Percentiles rank a stretch among this genome's conserved stretches.
These are phyloP conservation scores for Lepiota brunneoincarnata DNA, from an alignment of 768 basidiomycete genomes.

Conservation along the genomic window DNA sequence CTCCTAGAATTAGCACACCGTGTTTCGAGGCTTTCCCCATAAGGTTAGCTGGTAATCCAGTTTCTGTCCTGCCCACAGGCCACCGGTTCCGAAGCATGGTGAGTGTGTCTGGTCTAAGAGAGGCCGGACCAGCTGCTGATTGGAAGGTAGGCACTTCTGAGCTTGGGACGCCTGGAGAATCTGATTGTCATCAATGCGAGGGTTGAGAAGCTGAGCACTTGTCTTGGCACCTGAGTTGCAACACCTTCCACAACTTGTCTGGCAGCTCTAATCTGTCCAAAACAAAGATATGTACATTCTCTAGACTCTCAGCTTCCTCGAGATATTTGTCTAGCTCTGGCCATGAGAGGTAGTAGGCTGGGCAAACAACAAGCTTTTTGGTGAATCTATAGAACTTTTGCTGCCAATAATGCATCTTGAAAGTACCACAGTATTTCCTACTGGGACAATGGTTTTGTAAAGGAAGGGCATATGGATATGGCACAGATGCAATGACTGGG, in stretches of 20 bases:
- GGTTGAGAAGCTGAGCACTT: conserved; percentile 16
- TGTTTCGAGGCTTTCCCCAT: no score
- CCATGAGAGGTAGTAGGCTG: conserved; percentile 53
- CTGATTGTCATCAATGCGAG: background rate
- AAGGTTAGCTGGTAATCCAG: no score
- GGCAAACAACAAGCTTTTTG: conserved; percentile 41
- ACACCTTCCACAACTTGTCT: conserved; percentile 37
- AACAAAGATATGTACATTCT: conserved; percentile 41
- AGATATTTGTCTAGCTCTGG: conserved; percentile 39
- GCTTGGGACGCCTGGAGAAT: conserved; percentile 36
- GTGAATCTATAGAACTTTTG: conserved; percentile 37
- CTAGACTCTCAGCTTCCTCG: conserved; percentile 34
- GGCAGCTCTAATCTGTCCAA: conserved; percentile 53
- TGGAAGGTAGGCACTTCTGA: no score
- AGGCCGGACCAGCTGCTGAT: no score
- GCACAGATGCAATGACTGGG: conserved; percentile 29
- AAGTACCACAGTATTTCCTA: conserved; percentile 31
- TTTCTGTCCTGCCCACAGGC: no score
- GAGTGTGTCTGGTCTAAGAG: no score
- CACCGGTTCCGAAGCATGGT: no score
- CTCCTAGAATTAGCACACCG: no score
- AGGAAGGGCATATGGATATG: conserved; percentile 35
- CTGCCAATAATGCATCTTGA: conserved; percentile 31
- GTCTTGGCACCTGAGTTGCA: conserved; percentile 30
- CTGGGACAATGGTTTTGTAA: conserved; percentile 42